A percentile compares a stretch with the other conserved stretches of the same genome.
Conservation (phyloP, 768 basidiomycete genomes). For the Termitomyces titanicus region DNA sequence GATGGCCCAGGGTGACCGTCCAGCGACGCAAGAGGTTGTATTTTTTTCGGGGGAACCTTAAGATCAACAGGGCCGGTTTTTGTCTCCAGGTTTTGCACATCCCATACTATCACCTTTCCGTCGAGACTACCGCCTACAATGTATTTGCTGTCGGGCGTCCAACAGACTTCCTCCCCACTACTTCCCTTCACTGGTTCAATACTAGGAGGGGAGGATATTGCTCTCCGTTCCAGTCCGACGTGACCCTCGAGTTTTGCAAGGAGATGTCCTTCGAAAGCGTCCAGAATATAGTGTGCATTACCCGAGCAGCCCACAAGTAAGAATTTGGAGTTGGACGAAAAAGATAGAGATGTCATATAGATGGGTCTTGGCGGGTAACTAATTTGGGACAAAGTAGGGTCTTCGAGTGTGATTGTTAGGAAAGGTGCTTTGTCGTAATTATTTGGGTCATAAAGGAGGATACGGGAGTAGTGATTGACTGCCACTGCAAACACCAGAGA, state of each 20-base stretch:
- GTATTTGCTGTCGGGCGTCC: conserved; percentile 94
- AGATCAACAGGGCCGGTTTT: conserved; percentile 51
- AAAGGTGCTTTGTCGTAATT: conserved; percentile 94
- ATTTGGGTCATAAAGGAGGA: conserved; percentile 80
- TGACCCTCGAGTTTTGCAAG: conserved; percentile 86
- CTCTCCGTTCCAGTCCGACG: conserved; percentile 75
- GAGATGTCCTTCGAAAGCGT: conserved; percentile 83
- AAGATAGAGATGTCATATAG: conserved; percentile 86
- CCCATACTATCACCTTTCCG: conserved; percentile 87
- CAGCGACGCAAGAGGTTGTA: conserved; percentile 40
- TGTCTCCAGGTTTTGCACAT: conserved; percentile 61
- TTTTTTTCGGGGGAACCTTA: conserved; percentile 45
- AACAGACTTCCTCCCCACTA: conserved; percentile 91
- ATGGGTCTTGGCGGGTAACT: conserved; percentile 86
- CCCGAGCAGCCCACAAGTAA: conserved; percentile 91
- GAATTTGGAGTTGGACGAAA: conserved; percentile 88
- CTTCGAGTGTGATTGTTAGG: conserved; percentile 75
- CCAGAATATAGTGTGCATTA: conserved; percentile 89
- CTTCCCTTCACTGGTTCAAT: conserved; percentile 74
- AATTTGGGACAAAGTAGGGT: conserved; percentile 69
- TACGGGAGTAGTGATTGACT: conserved; percentile 77
- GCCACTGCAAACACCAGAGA: conserved; percentile 86
- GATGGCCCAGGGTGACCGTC: conserved; percentile 84
- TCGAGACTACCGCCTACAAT: conserved; percentile 82
- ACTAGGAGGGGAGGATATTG: conserved; percentile 38